Percentiles rank a stretch among this genome's conserved stretches.
phyloP scores from a whole-genome alignment of 129 eudicot species.

The Erigeron canadensis region DNA sequence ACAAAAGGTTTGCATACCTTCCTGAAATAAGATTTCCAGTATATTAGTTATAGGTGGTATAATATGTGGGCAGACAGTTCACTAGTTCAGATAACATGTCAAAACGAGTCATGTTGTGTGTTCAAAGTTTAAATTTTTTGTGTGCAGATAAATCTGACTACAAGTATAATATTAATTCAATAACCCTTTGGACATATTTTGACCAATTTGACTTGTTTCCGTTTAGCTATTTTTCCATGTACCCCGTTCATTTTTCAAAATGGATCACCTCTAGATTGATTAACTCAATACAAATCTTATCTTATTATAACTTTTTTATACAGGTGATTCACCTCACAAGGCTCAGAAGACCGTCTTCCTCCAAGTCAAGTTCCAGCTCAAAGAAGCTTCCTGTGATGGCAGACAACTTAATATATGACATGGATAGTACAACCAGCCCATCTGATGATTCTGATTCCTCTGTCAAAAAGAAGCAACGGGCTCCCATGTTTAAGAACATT shows the following conservation, averaged over 20 bases:
- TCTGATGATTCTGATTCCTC: slow-evolving; percentile 81
- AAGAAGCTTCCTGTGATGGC: slow-evolving; percentile 53
- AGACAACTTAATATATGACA: slow-evolving; percentile 67
- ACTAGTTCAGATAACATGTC: too few species aligned
- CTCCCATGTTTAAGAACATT: slow-evolving; percentile 10
- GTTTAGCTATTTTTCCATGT: background rate
- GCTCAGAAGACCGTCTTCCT: slow-evolving; percentile 58
- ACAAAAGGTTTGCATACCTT: slow-evolving; percentile 65
- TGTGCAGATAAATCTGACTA: too few species aligned
- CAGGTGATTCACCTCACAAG: slow-evolving; percentile 72
- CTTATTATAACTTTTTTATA: background rate
- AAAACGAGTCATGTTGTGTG: too few species aligned
- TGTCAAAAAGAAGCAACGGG: slow-evolving; percentile 20
- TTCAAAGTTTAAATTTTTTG: too few species aligned
- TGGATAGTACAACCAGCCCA: slow-evolving; percentile 70
- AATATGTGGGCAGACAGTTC: too few species aligned
- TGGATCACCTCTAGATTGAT: too few species aligned
- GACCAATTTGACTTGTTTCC: background rate
- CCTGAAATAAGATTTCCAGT: too few species aligned
- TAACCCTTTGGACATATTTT: background rate
- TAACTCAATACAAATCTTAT: too few species aligned
- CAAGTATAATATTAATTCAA: too few species aligned
- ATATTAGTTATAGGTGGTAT: too few species aligned
- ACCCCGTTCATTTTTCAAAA: background rate
- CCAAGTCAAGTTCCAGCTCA: slow-evolving; percentile 38